phyloP scores from a whole-genome alignment of 306 rosid species.

The Psophocarpus tetragonolobus region DNA sequence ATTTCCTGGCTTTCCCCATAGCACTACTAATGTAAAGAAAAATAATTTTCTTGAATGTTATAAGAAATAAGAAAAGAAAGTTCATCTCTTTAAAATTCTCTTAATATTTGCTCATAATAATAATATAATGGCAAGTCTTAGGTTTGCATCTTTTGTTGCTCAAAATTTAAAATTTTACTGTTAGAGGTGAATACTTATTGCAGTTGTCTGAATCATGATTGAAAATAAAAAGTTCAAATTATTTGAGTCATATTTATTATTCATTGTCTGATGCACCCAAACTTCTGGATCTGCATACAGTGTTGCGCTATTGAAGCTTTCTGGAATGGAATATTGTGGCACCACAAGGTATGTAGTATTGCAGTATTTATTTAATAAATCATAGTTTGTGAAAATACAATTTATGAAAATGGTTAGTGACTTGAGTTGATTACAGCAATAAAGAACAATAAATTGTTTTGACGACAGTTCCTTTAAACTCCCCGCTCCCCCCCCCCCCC shows the following conservation, averaged over 20 bases:
- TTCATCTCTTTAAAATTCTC: neutral
- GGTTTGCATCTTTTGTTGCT: neutral
- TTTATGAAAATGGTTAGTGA: neutral
- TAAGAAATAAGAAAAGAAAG: neutral
- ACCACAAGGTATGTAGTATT: constrained; percentile 75
- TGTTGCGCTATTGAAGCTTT: constrained; percentile 84
- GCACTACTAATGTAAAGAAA: neutral
- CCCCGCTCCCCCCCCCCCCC: too few relatives aligned
- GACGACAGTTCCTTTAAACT: neutral
- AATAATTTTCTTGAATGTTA: neutral
- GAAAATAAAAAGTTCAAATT: neutral
- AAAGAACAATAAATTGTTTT: neutral
- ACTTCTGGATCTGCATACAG: constrained; percentile 54
- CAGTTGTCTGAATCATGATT: neutral
- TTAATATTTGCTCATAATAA: neutral
- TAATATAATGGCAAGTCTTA: neutral
- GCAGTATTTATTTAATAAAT: neutral
- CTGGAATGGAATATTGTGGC: constrained; percentile 91
- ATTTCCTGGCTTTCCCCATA: neutral
- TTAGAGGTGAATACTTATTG: neutral
- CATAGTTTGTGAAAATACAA: neutral
- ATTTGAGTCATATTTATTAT: constrained; percentile 6
- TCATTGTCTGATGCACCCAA: constrained; percentile 27
- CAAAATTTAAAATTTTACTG: neutral
- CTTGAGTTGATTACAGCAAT: neutral